phyloP scores from a whole-genome alignment of 306 rosid genomes.

The Purshia tridentata region DNA sequence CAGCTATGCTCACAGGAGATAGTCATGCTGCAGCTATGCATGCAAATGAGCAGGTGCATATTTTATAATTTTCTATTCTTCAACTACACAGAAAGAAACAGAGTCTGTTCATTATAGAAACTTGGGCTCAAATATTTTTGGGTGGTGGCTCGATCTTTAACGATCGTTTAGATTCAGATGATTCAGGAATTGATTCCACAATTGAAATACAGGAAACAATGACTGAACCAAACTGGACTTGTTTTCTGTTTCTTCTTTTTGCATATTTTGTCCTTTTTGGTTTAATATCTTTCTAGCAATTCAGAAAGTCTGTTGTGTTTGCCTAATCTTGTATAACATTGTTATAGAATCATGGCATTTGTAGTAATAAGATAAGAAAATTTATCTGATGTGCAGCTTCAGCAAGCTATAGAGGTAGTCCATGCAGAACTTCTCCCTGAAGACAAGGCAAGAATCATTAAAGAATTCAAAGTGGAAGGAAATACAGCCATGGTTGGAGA shows the following conservation, averaged over 20 bases:
- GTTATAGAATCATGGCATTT: no score
- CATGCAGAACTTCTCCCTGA: conserved; percentile 91
- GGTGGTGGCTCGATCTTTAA: no score
- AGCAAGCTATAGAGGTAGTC: conserved; percentile 55
- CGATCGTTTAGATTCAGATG: no score
- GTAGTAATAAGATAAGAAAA: neutral
- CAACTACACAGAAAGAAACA: no score
- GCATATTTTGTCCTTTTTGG: no score
- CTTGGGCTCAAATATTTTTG: no score
- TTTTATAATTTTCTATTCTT: neutral
- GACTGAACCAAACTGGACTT: neutral
- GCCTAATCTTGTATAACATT: neutral
- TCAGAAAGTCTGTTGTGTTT: neutral
- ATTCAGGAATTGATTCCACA: no score
- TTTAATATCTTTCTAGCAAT: no score
- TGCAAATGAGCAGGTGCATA: conserved; percentile 69
- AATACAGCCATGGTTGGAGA: conserved; percentile 90
- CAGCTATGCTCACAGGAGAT: conserved; percentile 92
- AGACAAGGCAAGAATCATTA: conserved; percentile 67
- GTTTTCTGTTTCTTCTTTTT: neutral
- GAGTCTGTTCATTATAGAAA: no score
- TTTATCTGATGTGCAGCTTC: conserved; percentile 59
- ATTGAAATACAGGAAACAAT: no score
- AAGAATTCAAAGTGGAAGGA: conserved; percentile 65
- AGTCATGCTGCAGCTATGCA: conserved; percentile 70